Conservation (phyloP, 768 basidiomycete genomes). For the Agrocybe praecox region DNA sequence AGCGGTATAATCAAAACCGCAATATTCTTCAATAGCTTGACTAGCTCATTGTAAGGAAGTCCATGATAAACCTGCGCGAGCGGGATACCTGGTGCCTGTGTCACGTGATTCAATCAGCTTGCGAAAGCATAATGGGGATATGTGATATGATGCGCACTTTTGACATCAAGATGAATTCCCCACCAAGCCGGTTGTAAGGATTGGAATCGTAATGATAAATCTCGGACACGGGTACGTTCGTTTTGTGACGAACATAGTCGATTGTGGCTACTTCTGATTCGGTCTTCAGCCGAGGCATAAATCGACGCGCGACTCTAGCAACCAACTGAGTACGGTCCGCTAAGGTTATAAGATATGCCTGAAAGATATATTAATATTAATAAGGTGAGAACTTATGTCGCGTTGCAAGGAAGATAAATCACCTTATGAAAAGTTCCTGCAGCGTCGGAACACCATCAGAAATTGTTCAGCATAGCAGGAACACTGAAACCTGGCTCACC, state of each 20-base stretch:
- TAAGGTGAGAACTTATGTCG: neutral
- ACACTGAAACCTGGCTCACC: conserved; percentile 45
- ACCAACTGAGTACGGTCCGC: conserved; percentile 63
- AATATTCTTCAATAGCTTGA: conserved; percentile 66
- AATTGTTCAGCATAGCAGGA: conserved; percentile 7
- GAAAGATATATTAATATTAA: conserved; percentile 3
- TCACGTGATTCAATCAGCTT: conserved; percentile 15
- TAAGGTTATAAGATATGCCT: conserved; percentile 81
- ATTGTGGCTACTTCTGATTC: conserved; percentile 88
- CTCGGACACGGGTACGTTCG: conserved; percentile 71
- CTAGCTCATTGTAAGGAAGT: conserved; percentile 64
- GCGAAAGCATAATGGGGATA: neutral
- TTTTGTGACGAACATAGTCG: conserved; percentile 73
- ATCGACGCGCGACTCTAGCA: conserved; percentile 80
- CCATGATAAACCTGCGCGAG: conserved; percentile 73
- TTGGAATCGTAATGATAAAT: conserved; percentile 82
- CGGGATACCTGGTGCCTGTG: conserved; percentile 73
- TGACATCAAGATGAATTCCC: conserved; percentile 87
- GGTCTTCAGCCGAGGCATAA: conserved; percentile 86
- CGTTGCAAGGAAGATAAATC: conserved; percentile 4
- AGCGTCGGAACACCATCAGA: conserved; percentile 8
- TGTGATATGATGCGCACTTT: conserved; percentile 52
- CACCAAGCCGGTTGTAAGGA: conserved; percentile 82
- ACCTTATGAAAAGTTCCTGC: conserved; percentile 87
- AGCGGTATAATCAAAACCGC: conserved; percentile 71